Evolutionary conservation across 495 filamentous ascomycete species (phyloP).

Genomic region (Thozetella sp.): DNA sequence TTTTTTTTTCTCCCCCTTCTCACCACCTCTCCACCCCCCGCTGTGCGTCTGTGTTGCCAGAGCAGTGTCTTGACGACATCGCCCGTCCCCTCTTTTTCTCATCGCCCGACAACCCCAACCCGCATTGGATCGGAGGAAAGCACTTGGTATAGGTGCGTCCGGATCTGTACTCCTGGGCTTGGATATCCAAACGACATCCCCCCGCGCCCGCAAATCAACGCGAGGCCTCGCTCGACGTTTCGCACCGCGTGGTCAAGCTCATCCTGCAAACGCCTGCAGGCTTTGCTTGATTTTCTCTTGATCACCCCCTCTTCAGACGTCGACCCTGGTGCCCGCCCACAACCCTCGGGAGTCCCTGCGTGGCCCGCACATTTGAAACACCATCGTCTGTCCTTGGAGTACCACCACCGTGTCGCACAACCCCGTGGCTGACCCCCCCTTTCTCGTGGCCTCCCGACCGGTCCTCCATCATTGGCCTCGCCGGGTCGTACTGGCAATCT

Average conservation of each 20-base stretch:
- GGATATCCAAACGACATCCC: conserved; percentile 11
- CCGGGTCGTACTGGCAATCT: conserved; percentile 11
- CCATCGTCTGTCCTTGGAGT: conserved; percentile 11
- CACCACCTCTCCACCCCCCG: conserved; percentile 4
- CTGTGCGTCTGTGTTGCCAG: not conserved
- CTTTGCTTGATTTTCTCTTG: conserved; percentile 40
- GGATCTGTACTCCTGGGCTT: conserved; percentile 12
- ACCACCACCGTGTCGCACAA: conserved; percentile 19
- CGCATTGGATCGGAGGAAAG: too few species aligned
- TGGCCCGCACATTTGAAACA: conserved; percentile 36
- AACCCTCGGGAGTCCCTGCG: conserved; percentile 10
- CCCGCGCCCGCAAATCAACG: conserved; percentile 13
- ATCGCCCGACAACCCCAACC: not conserved
- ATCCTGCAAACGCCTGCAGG: conserved; percentile 18
- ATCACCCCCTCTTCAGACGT: conserved; percentile 34
- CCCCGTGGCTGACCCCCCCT: conserved; percentile 10
- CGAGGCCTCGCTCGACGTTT: conserved; percentile 6
- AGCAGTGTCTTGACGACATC: conserved; percentile 25
- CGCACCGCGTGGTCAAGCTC: not conserved
- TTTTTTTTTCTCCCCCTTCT: not conserved
- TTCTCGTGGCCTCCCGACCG: conserved; percentile 6
- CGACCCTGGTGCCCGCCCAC: conserved; percentile 7
- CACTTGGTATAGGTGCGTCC: conserved; percentile 8
- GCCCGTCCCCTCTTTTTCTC: conserved; percentile 11
- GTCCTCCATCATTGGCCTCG: not conserved